phyloP scores from a whole-genome alignment of 2,329 filamentous ascomycete species.

The Trichoderma breve region DNA sequence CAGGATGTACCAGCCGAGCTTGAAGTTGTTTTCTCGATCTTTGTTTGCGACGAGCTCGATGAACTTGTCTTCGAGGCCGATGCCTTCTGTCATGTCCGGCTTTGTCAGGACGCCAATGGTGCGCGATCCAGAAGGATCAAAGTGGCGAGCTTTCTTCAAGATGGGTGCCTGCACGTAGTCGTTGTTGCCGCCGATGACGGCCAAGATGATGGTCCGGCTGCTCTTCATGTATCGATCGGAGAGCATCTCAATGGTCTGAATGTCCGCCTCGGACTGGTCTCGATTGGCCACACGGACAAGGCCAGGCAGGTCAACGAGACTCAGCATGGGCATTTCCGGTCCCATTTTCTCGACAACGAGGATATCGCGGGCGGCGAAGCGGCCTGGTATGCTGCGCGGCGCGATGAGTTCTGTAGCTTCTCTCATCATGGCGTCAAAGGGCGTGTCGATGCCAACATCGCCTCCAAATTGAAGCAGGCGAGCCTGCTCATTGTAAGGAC shows the following conservation, averaged over 20 bases:
- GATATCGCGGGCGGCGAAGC: slow-evolving; percentile 52
- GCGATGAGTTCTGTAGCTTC: slow-evolving; percentile 52
- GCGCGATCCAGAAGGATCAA: slow-evolving; percentile 48
- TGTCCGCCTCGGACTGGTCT: slow-evolving; percentile 53
- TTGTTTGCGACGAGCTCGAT: slow-evolving; percentile 52
- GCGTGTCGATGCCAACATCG: slow-evolving; percentile 42
- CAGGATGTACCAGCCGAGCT: slow-evolving; percentile 52
- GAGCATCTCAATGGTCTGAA: slow-evolving; percentile 50
- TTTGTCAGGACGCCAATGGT: slow-evolving; percentile 54
- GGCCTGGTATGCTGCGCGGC: slow-evolving; percentile 48
- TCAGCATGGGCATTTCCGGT: slow-evolving; percentile 58
- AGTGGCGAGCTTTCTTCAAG: slow-evolving; percentile 49
- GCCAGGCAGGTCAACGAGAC: slow-evolving; percentile 61
- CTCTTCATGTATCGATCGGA: slow-evolving; percentile 57
- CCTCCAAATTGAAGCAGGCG: slow-evolving; percentile 49
- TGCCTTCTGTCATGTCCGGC: slow-evolving; percentile 52
- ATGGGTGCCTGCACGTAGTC: slow-evolving; percentile 55
- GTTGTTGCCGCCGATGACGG: slow-evolving; percentile 54
- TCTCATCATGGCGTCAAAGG: slow-evolving; percentile 52
- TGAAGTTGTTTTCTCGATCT: slow-evolving; percentile 50
- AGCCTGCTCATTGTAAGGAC: slow-evolving; percentile 47
- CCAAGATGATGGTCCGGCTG: slow-evolving; percentile 53
- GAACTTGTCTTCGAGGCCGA: slow-evolving; percentile 53
- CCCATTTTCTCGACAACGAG: slow-evolving; percentile 59
- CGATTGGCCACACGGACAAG: slow-evolving; percentile 54